phyloP scores from a whole-genome alignment of 768 basidiomycete species.

The Agrocybe praecox region DNA sequence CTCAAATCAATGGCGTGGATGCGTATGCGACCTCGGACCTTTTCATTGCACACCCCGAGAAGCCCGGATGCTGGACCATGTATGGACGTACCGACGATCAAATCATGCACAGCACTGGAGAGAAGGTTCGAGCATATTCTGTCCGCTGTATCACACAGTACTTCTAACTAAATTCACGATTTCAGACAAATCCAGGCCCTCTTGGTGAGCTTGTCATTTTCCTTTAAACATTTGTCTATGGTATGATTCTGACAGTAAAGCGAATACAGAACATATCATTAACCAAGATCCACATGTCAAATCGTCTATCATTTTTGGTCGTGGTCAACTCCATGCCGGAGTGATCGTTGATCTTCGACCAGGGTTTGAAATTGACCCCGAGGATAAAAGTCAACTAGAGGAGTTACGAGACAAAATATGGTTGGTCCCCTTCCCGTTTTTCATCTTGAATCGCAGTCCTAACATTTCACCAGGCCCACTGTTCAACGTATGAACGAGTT shows the following conservation, averaged over 20 bases:
- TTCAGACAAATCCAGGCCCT: conserved; percentile 14
- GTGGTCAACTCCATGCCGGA: conserved; percentile 14
- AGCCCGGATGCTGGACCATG: conserved; percentile 8
- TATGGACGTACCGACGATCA: conserved; percentile 12
- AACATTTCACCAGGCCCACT: conserved; percentile 31
- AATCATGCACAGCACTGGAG: conserved; percentile 13
- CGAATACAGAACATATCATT: conserved; percentile 4
- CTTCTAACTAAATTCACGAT: too few relatives aligned
- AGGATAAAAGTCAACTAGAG: conserved; percentile 15
- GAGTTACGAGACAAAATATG: conserved; percentile 27
- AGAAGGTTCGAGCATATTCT: conserved; percentile 5
- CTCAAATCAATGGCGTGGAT: not conserved
- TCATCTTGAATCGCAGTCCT: not conserved
- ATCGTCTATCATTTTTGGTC: conserved; percentile 12
- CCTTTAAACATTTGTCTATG: too few relatives aligned
- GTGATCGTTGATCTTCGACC: conserved; percentile 8
- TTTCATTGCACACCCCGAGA: not conserved
- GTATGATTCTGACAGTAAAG: too few relatives aligned
- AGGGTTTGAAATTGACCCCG: conserved; percentile 22
- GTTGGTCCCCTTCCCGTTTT: conserved; percentile 7
- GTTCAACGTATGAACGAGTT: conserved; percentile 40
- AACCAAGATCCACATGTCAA: conserved; percentile 10
- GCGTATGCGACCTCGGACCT: conserved; percentile 10
- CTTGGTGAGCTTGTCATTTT: conserved; percentile 5
- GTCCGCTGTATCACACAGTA: not conserved